A percentile compares a stretch with the other conserved stretches of the same genome.
phyloP scores from a whole-genome alignment of 306 rosid genomes.

The Lathyrus aphaca region DNA sequence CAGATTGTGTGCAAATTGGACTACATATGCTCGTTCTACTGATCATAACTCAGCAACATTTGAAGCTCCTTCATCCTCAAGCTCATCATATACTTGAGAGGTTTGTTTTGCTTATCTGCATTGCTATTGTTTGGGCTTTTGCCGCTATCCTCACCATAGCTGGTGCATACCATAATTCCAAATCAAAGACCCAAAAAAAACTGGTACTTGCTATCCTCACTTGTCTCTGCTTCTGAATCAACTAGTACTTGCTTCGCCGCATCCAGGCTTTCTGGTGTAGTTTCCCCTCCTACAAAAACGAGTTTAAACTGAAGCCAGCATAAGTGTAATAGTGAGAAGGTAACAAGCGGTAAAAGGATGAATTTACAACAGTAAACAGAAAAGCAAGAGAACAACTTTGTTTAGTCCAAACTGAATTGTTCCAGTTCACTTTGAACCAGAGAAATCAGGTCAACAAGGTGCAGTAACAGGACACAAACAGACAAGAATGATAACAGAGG shows the following conservation, averaged over 20 bases:
- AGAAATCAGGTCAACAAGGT: too few species aligned
- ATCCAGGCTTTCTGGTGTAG: constrained; percentile 96
- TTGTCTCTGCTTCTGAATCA: constrained; percentile 90
- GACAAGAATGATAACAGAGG: too few species aligned
- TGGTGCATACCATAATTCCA: constrained; percentile 73
- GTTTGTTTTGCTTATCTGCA: constrained; percentile 72
- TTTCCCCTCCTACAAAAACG: constrained; percentile 91
- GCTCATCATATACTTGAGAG: constrained; percentile 56
- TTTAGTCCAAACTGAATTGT: too few species aligned
- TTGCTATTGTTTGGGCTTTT: constrained; percentile 74
- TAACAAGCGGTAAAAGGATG: too few species aligned
- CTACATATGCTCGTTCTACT: constrained; percentile 82
- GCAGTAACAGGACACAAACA: too few species aligned
- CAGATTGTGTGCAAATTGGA: constrained; percentile 78
- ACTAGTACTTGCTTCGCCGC: constrained; percentile 86
- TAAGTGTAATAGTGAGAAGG: too few species aligned
- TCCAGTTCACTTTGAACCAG: too few species aligned
- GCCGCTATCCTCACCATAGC: constrained; percentile 86
- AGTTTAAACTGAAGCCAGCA: too few species aligned
- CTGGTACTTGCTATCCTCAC: too few species aligned
- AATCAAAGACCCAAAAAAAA: constrained; percentile 48
- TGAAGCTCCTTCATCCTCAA: constrained; percentile 53
- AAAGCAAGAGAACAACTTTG: too few species aligned
- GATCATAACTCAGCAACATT: constrained; percentile 71
- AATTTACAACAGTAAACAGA: too few species aligned